These are phyloP conservation scores for Didymosphaeria variabile DNA, from an alignment of 2,329 filamentous ascomycete species.

Conservation along the genomic window DNA sequence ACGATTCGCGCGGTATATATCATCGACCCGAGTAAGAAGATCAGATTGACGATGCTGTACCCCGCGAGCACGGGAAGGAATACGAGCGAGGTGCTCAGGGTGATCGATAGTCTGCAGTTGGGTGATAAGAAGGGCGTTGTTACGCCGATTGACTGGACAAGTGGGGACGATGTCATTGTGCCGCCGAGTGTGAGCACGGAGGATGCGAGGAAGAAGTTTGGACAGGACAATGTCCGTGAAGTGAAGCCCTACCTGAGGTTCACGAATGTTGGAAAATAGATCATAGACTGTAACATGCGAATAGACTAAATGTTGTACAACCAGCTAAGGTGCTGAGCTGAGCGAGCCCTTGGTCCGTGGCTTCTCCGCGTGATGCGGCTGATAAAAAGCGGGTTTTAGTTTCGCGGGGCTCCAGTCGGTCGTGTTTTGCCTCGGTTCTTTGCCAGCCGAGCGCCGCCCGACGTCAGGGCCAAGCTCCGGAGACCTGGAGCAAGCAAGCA, in stretches of 20 bases:
- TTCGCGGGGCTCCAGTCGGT: neutral
- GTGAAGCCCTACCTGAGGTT: constrained; percentile 76
- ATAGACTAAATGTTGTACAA: neutral
- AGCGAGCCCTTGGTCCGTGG: neutral
- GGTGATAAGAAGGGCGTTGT: constrained; percentile 89
- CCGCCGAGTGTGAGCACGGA: constrained; percentile 83
- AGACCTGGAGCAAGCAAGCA: constrained; percentile 16
- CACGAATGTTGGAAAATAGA: constrained; percentile 61
- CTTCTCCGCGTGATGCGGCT: neutral
- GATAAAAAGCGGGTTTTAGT: neutral
- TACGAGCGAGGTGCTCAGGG: constrained; percentile 64
- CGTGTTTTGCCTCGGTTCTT: constrained; percentile 14
- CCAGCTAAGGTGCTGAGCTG: neutral
- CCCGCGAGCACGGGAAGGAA: constrained; percentile 83
- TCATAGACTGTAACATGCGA: too few species aligned
- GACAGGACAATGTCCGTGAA: constrained; percentile 67
- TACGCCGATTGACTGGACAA: constrained; percentile 90
- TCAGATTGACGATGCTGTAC: constrained; percentile 91
- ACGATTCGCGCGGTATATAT: constrained; percentile 95
- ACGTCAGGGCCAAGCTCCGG: constrained; percentile 19
- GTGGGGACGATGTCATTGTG: constrained; percentile 91
- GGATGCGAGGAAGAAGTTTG: constrained; percentile 86
- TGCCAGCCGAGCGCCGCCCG: constrained; percentile 13
- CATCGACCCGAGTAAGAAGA: constrained; percentile 93
- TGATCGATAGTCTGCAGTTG: constrained; percentile 66